Evolutionary conservation across 371 early-diverging fungal genomes (phyloP).

Genomic region (Apophysomyces sp.): DNA sequence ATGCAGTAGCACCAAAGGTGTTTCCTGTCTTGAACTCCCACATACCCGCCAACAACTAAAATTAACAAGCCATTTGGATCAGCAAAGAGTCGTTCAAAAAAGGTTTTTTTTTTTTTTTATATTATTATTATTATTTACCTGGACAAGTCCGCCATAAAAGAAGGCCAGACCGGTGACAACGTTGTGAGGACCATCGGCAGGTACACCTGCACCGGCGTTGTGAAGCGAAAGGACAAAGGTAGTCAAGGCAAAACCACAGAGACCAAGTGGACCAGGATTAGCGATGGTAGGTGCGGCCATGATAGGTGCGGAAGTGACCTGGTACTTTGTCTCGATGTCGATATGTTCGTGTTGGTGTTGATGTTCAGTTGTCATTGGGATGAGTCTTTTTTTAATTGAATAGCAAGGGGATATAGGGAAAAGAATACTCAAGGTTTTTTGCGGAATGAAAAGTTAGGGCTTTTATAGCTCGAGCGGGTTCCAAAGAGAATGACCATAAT

Average conservation of each 20-base stretch:
- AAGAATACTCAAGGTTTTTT: background rate
- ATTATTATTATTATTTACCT: constrained; percentile 37
- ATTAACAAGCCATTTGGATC: constrained; percentile 1
- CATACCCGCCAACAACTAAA: constrained; percentile 78
- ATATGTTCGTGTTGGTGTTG: background rate
- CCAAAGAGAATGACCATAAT: background rate
- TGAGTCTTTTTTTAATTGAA: background rate
- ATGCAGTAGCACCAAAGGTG: constrained; percentile 85
- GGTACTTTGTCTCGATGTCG: constrained; percentile 6
- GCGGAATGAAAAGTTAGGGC: background rate
- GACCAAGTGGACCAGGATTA: constrained; percentile 78
- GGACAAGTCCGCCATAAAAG: constrained; percentile 80
- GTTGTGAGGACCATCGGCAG: constrained; percentile 49
- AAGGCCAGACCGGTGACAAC: constrained; percentile 71
- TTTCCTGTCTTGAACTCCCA: constrained; percentile 79
- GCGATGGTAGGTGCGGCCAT: constrained; percentile 35
- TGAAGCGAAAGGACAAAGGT: constrained; percentile 72
- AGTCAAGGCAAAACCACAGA: constrained; percentile 73
- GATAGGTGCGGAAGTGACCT: constrained; percentile 11
- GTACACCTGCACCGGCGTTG: constrained; percentile 69
- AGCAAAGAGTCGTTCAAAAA: background rate
- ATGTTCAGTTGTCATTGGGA: background rate
- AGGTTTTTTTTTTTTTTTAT: background rate
- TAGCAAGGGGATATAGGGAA: background rate
- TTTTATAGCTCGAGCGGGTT: background rate